A percentile compares a stretch with the other conserved stretches of the same genome.
Conservation (phyloP, 345 rosid genomes). For the Bretschneidera sinensis region DNA sequence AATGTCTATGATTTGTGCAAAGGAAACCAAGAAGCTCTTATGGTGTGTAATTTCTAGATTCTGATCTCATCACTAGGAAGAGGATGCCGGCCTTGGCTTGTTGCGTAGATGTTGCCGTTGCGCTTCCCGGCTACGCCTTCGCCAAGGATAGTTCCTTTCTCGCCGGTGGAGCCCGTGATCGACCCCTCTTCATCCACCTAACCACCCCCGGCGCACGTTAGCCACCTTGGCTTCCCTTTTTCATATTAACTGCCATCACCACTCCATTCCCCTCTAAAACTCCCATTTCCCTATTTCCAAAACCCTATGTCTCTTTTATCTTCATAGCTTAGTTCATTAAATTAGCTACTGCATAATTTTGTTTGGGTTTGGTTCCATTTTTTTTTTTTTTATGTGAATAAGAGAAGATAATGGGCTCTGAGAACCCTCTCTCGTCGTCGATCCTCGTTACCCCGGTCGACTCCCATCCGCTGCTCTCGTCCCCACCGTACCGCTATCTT, state of each 20-base stretch:
- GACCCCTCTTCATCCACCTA: conserved; percentile 5
- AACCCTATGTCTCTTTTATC: conserved; percentile 22
- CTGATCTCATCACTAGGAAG: conserved; percentile 30
- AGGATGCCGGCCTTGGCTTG: conserved; percentile 90
- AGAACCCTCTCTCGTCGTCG: conserved; percentile 53
- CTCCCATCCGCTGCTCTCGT: conserved; percentile 72
- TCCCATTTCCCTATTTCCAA: neutral
- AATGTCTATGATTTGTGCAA: too few species aligned
- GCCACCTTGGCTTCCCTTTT: conserved; percentile 15
- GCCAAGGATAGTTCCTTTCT: conserved; percentile 50
- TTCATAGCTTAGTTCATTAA: conserved; percentile 9
- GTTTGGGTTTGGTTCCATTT: conserved; percentile 24
- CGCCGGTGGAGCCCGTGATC: conserved; percentile 32
- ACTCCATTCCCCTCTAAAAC: neutral
- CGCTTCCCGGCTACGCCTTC: conserved; percentile 59
- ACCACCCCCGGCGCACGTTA: conserved; percentile 18
- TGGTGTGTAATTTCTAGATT: conserved; percentile 6
- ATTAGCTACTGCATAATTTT: conserved; percentile 25
- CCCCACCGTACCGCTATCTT: conserved; percentile 30
- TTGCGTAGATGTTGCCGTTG: conserved; percentile 64
- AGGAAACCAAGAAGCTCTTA: too few species aligned
- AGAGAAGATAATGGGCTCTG: conserved; percentile 82
- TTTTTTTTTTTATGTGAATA: conserved; percentile 7
- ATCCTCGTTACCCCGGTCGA: conserved; percentile 42
- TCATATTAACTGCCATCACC: neutral